Conservation (phyloP, 2,329 filamentous ascomycete species). For the Aspergillus transmontanensis region DNA sequence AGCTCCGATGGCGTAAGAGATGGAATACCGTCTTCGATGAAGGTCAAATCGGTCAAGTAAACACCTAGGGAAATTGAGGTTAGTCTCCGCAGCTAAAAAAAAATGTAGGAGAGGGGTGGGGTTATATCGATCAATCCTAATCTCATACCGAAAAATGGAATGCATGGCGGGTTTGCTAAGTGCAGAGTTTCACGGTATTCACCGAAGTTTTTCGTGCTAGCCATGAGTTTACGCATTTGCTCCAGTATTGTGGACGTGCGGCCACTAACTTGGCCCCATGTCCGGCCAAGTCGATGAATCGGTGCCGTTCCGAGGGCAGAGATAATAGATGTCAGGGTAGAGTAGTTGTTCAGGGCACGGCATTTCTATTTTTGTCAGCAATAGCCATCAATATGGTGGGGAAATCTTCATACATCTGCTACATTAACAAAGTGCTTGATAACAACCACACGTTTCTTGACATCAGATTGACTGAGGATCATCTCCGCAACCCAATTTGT, state of each 20-base stretch:
- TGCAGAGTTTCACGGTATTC: conserved; percentile 94
- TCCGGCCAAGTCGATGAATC: conserved; percentile 88
- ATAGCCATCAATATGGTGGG: not conserved
- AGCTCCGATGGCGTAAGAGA: conserved; percentile 94
- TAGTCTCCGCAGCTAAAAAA: conserved; percentile 3
- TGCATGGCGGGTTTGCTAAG: conserved; percentile 91
- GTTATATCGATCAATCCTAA: conserved; percentile 40
- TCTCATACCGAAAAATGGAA: conserved; percentile 87
- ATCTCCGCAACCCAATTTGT: conserved; percentile 99
- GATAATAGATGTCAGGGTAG: conserved; percentile 94
- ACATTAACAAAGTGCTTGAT: conserved; percentile 98
- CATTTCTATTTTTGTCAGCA: conserved; percentile 70
- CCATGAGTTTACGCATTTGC: conserved; percentile 92
- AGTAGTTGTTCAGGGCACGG: conserved; percentile 91
- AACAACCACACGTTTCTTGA: conserved; percentile 93
- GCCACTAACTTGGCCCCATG: conserved; percentile 90
- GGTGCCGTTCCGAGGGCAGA: conserved; percentile 92
- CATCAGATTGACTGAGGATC: conserved; percentile 92
- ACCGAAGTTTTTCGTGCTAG: conserved; percentile 95
- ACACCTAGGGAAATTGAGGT: conserved; percentile 62
- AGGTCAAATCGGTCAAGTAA: conserved; percentile 94
- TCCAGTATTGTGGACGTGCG: conserved; percentile 80
- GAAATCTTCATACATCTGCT: conserved; percentile 69
- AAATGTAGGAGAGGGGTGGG: not conserved
- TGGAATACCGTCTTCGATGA: conserved; percentile 97